Base-by-base conservation (phyloP, 306 rosid genomes). In the Oemleria cerasiformis region DNA sequence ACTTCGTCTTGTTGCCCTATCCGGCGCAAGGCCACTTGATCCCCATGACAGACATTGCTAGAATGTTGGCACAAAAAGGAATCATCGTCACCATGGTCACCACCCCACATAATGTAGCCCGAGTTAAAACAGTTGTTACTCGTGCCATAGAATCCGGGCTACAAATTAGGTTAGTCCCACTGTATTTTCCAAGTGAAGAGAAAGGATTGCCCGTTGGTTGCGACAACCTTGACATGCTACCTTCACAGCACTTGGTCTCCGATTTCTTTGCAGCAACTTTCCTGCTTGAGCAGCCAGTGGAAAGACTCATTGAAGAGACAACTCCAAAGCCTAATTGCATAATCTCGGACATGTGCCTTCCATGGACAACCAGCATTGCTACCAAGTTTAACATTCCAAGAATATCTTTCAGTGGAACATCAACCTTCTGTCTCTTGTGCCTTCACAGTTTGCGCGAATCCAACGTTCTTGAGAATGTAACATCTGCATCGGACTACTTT, bases 271-370 rank as follows among this genome's bases (percentile, higher is more conserved):
- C 7, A 0, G 73, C 82, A 23, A 53, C 75, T 9, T 40, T 49
- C 45, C 50, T 64, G 58, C 73, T 90, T 4, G 86, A 73, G 3
- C 65, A 79, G n/a, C 86, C 82, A 5, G 86, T 79, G 0, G 85
- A 84, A 23, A 13, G 78, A 50, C 17, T 74, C 62, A 74, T 85
- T 14, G 19, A 59, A 16, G 68, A 65, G 11, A 70, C 85, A 0
- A 68, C 44, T 21, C 89, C 90, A 0, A 61, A 47, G 40, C 96
- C 94, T 49, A 76, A 65, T 65, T 88, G 92, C 84, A 78, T 90
- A n/a, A 83, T 89, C 53, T 86, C 96, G 19, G 92, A 87, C 48
- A 68, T 80, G 38, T 1, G 83, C 39, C 63, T 92, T 47, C 80
- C 90, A 2, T 83, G 79, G 81, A 81, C 85, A 1, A 17, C 62